Evolutionary conservation across 2,329 filamentous ascomycete genomes (phyloP).

Genomic region (Fusarium globosum): DNA sequence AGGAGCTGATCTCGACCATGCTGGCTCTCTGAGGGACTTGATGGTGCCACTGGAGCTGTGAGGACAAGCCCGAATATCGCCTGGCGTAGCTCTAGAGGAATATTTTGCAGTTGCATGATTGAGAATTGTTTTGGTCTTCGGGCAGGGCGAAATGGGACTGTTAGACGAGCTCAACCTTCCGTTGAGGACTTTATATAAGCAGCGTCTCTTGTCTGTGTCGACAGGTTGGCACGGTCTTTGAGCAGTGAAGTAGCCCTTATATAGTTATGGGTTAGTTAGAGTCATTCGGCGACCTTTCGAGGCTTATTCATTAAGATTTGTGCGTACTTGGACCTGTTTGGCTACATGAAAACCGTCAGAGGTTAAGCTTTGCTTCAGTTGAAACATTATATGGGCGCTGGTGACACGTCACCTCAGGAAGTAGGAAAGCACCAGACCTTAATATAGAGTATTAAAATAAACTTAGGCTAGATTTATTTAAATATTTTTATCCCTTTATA

Average conservation of each 20-base stretch:
- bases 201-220: not conserved
- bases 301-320: not conserved
- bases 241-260: not conserved
- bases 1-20: not conserved
- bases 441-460: no score
- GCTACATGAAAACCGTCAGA: rapidly evolving
- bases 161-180: not conserved
- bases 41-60: not conserved
- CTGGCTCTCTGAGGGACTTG: not conserved
- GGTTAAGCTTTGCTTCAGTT: not conserved
- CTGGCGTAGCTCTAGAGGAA: not conserved
- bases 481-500: no score
- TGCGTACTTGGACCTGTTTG: not conserved
- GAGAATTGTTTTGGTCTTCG: not conserved
- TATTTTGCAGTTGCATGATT: not conserved
- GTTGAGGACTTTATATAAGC: not conserved
- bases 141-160: not conserved
- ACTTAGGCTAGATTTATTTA: no score
- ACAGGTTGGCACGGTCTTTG: not conserved
- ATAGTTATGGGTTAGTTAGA: not conserved
- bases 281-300: not conserved
- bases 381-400: no score
- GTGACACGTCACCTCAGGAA: no score
- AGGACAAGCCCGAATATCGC: not conserved
- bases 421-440: no score